Conservation (phyloP, 345 rosid genomes). For the Tarenaya hassleriana region DNA sequence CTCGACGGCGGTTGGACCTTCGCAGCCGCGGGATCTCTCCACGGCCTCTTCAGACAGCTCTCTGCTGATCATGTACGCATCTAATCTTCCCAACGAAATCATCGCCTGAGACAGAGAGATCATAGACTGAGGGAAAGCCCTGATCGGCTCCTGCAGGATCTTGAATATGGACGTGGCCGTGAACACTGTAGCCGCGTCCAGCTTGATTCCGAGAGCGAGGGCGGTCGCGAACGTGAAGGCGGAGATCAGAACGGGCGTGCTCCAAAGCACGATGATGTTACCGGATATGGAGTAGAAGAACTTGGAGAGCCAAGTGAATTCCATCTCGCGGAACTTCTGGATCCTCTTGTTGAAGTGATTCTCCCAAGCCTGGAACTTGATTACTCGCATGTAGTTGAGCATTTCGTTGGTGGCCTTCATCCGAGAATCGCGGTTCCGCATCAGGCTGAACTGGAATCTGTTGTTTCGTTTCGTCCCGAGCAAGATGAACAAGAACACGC, state of each 20-base stretch:
- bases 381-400: slow-evolving; percentile 92
- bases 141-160: slow-evolving; percentile 90
- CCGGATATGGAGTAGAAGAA: slow-evolving; percentile 67
- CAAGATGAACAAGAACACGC: slow-evolving; percentile 39
- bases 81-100: slow-evolving; percentile 81
- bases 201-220: slow-evolving; percentile 50
- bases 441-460: slow-evolving; percentile 52
- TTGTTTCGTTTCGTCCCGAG: slow-evolving; percentile 67
- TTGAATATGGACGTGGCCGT: slow-evolving; percentile 78
- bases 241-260: slow-evolving; percentile 69
- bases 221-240: slow-evolving; percentile 75
- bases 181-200: slow-evolving; percentile 84
- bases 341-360: slow-evolving; percentile 76
- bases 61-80: slow-evolving; percentile 66
- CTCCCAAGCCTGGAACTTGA: slow-evolving; percentile 98
- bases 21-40: slow-evolving; percentile 56
- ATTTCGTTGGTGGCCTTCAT: slow-evolving; percentile 95
- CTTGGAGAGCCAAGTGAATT: slow-evolving; percentile 80
- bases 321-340: slow-evolving; percentile 54
- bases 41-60: slow-evolving; percentile 53
- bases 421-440: slow-evolving; percentile 73
- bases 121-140: slow-evolving; percentile 89
- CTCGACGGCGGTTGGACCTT: slow-evolving; percentile 53
- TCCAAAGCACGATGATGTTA: slow-evolving; percentile 77
- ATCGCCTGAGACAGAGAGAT: slow-evolving; percentile 89